Conservation (phyloP, 208 protist species). For the Trypanosoma brucei region DNA sequence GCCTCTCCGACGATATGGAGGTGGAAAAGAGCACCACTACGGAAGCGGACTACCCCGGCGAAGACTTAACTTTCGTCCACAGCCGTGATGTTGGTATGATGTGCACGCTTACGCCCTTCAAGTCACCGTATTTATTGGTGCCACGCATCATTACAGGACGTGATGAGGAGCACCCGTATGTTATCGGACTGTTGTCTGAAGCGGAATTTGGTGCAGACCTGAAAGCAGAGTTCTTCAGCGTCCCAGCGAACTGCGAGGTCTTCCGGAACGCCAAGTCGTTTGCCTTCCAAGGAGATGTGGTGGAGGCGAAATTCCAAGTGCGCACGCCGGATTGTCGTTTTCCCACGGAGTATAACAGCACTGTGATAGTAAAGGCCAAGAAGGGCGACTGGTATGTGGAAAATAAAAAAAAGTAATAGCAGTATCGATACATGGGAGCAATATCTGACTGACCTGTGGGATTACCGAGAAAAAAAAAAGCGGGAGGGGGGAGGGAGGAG, state of each 20-base stretch:
- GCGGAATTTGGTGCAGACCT: slow-evolving; percentile 13
- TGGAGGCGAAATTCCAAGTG: slow-evolving; percentile 21
- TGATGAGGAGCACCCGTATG: slow-evolving; percentile 10
- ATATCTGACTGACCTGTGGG: no score
- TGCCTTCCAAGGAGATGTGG: slow-evolving; percentile 17
- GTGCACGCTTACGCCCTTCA: slow-evolving; percentile 36
- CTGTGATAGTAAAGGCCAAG: slow-evolving; percentile 1
- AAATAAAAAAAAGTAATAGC: slow-evolving; percentile 14
- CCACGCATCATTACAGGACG: slow-evolving; percentile 37
- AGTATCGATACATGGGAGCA: neutral
- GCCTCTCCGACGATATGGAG: slow-evolving; percentile 9
- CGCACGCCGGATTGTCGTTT: slow-evolving; percentile 5
- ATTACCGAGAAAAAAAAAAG: neutral
- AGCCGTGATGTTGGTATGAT: slow-evolving; percentile 33
- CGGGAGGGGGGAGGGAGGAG: neutral
- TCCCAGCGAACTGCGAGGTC: slow-evolving; percentile 14
- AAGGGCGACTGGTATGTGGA: neutral
- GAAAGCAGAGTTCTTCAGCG: slow-evolving; percentile 19
- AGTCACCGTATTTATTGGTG: slow-evolving; percentile 55
- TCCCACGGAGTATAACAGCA: slow-evolving; percentile 13
- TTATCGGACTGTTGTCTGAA: slow-evolving; percentile 20
- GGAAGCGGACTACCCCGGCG: slow-evolving; percentile 33
- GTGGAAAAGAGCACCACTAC: slow-evolving; percentile 19
- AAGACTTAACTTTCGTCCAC: slow-evolving; percentile 48
- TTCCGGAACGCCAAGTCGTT: slow-evolving; percentile 30